Percentiles rank a stretch among this genome's conserved stretches.
Evolutionary conservation across 1,139 yeast genomes (phyloP).

Genomic region (Kodamaea fungicola): DNA sequence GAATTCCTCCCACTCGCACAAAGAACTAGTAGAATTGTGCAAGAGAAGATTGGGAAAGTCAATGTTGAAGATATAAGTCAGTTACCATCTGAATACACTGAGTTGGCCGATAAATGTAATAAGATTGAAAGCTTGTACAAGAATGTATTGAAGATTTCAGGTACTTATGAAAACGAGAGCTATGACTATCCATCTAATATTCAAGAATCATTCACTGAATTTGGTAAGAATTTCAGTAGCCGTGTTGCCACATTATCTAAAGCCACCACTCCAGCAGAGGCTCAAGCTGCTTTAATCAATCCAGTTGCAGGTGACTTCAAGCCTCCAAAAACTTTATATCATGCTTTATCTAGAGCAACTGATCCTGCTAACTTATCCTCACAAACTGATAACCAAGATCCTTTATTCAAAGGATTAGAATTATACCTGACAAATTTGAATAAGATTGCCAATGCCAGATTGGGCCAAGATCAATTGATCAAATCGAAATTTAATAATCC

Average conservation of each 20-base stretch:
- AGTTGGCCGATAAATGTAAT: constrained; percentile 72
- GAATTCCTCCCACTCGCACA: constrained; percentile 66
- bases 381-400: constrained; percentile 40
- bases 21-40: constrained; percentile 75
- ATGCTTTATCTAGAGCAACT: constrained; percentile 79
- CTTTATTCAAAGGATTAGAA: constrained; percentile 42
- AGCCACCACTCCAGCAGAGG: constrained; percentile 79
- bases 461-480: constrained; percentile 78
- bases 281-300: constrained; percentile 67
- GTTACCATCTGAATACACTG: constrained; percentile 78
- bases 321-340: constrained; percentile 82
- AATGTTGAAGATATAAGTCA: constrained; percentile 72
- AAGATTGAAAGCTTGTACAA: constrained; percentile 70
- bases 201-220: constrained; percentile 71
- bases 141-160: constrained; percentile 69
- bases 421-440: constrained; percentile 43
- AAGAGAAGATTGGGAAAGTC: constrained; percentile 72
- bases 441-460: constrained; percentile 78
- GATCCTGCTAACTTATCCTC: constrained; percentile 48
- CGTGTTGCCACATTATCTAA: constrained; percentile 68
- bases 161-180: constrained; percentile 68
- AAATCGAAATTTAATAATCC: constrained; percentile 68
- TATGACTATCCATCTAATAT: constrained; percentile 84
- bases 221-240: constrained; percentile 63
- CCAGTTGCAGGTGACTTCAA: constrained; percentile 51